These are phyloP conservation scores for Fagopyrum homotropicum DNA, from an alignment of 148 eudicot species.

Conservation along the genomic window DNA sequence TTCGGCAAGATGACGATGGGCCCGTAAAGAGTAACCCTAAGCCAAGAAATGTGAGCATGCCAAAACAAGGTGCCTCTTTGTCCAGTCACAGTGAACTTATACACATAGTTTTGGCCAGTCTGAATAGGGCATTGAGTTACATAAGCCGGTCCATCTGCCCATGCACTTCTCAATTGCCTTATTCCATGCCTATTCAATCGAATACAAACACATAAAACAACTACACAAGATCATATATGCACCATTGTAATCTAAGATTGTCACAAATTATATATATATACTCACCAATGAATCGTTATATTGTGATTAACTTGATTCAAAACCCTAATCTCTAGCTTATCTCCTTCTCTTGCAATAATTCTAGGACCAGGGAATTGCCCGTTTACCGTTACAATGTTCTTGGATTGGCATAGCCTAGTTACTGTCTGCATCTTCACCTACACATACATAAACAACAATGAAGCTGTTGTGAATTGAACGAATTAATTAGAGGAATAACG, in stretches of 20 bases:
- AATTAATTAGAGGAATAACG: too few species aligned
- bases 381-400: constrained; percentile 29
- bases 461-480: too few species aligned
- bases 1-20: constrained; percentile 49
- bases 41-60: constrained; percentile 62
- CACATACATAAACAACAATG: background rate
- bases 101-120: constrained; percentile 42
- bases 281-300: constrained; percentile 31
- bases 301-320: constrained; percentile 25
- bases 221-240: background rate
- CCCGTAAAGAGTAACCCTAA: constrained; percentile 45
- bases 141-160: constrained; percentile 62
- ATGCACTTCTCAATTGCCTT: constrained; percentile 42
- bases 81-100: constrained; percentile 42
- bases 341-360: constrained; percentile 27
- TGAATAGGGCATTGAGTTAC: constrained; percentile 50
- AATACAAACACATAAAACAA: background rate
- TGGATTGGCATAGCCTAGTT: constrained; percentile 21
- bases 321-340: constrained; percentile 23
- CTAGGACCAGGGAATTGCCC: constrained; percentile 29
- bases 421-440: constrained; percentile 28
- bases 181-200: constrained; percentile 41
- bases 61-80: constrained; percentile 54
- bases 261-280: background rate
- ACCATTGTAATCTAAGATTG: background rate